Base-by-base conservation (phyloP, 768 basidiomycete species). In the Russula olivacea region DNA sequence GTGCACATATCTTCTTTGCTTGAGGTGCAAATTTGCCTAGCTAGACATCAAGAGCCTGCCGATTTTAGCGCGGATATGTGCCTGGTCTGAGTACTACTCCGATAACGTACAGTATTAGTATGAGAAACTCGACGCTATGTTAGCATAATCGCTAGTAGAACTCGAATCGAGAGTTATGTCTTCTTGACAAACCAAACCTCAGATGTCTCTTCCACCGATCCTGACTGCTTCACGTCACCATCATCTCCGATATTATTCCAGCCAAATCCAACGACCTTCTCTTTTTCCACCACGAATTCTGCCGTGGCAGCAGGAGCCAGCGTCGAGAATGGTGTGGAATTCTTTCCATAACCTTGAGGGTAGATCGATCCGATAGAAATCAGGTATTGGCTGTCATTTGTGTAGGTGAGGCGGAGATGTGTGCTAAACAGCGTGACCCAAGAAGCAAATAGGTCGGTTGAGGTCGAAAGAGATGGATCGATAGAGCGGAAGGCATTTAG, bases 111-210 rank as follows among this genome's bases (percentile, higher is more conserved):
- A 28, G 28, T 28, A 28, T 28, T 2, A 28, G 28, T 28, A 28
- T 28, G 4, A 28, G 28, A 28, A 28, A 28, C 28, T 28, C 28
- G 28, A 28, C 28, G 28, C 4, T 28, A 28, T 28, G 28, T 4
- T 4, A 28, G 28, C 28, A 28, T 28, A 28, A 28, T 28, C 28
- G 28, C n/a, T n/a, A n/a, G n/a, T n/a, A n/a, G n/a, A n/a, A n/a
- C n/a, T 40, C 1, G 38, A 40, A 15, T 1, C 1, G 15, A 40
- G 15, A 40, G 0, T 6, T 15, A 14, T 40, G 15, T 40, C 6
- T 30, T 4, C 32, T 45, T 59, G 15, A 43, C 51, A 43, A 64
- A 61, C 63, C 63, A 64, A 21, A 56, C 60, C 1, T 56, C 63
- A 23, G 48, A 28, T 17, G 36, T 12, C 5, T 64, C 30, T 23